Percentiles rank a stretch among this genome's conserved stretches.
phyloP scores from a whole-genome alignment of 192 early-diverging fungal genomes.

The Dimargaris verticillata region DNA sequence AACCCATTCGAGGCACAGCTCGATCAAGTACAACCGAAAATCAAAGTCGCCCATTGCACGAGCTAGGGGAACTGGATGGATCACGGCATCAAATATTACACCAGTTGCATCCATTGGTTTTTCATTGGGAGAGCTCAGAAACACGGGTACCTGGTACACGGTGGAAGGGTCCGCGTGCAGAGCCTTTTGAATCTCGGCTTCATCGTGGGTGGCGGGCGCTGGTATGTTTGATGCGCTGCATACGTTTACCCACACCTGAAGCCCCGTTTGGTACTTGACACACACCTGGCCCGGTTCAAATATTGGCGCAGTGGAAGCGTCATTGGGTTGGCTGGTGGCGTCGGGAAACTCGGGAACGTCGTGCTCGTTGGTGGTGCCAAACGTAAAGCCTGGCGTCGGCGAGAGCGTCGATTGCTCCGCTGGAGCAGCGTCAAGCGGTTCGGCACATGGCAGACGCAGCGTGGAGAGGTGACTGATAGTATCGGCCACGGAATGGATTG shows the following conservation, averaged over 20 bases:
- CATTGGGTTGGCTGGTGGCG: neutral
- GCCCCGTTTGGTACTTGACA: neutral
- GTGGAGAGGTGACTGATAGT: no score
- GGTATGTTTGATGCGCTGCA: neutral
- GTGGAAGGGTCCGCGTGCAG: conserved; percentile 2
- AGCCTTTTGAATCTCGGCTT: conserved; percentile 12
- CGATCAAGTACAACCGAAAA: conserved; percentile 7
- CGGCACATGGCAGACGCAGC: no score
- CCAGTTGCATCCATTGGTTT: neutral
- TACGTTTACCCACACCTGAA: conserved; percentile 1
- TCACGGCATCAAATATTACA: conserved; percentile 1
- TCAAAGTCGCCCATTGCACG: conserved; percentile 1
- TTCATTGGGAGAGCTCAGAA: neutral
- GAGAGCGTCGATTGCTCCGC: neutral
- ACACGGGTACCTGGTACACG: conserved; percentile 6
- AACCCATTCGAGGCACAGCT: conserved; percentile 11
- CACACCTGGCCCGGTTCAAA: neutral
- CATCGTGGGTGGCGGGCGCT: neutral
- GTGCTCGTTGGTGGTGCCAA: conserved; percentile 1
- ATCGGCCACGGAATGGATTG: no score
- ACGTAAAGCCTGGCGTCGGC: conserved; percentile 5
- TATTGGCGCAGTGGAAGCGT: neutral
- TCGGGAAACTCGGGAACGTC: neutral
- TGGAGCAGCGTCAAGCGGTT: no score
- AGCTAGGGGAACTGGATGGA: neutral